These are phyloP conservation scores for Colletotrichum lini DNA, from an alignment of 2,329 filamentous ascomycete genomes.

Conservation along the genomic window DNA sequence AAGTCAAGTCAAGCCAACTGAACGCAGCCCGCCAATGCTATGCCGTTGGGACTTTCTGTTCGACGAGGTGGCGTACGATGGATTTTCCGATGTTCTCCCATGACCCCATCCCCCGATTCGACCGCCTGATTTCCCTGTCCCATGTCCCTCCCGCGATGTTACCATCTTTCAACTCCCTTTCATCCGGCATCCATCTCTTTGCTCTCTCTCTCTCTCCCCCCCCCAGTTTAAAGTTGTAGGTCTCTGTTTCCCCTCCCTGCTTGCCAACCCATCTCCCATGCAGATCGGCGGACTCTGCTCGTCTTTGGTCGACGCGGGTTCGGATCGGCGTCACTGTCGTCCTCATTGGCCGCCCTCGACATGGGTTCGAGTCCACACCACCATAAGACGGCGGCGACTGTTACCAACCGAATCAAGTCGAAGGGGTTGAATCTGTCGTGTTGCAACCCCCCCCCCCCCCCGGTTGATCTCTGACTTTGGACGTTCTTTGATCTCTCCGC, in stretches of 20 bases:
- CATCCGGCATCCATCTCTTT: background rate
- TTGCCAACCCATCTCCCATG: conserved; percentile 12
- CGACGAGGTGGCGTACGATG: too few species aligned
- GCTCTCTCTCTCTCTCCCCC: too few species aligned
- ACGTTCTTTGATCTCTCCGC: conserved; percentile 2
- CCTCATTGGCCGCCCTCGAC: background rate
- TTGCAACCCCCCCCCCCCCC: too few species aligned
- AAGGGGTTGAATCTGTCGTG: background rate
- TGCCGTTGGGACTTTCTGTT: too few species aligned
- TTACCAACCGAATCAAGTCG: background rate
- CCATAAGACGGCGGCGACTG: background rate
- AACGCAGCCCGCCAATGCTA: background rate
- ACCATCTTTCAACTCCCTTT: background rate
- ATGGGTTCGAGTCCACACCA: background rate
- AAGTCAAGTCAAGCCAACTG: too few species aligned
- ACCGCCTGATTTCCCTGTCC: too few species aligned
- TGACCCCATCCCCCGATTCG: too few species aligned
- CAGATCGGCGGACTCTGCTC: conserved; percentile 33
- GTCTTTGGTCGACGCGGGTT: conserved; percentile 17
- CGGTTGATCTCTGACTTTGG: conserved; percentile 20
- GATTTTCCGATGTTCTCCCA: too few species aligned
- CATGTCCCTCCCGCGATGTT: too few species aligned
- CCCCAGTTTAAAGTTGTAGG: conserved; percentile 30
- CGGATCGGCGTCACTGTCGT: conserved; percentile 5
- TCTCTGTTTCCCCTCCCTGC: conserved; percentile 22